Percentiles rank a stretch among this genome's conserved stretches.
Conservation (phyloP, 768 basidiomycete genomes). For the Astraeus odoratus region DNA sequence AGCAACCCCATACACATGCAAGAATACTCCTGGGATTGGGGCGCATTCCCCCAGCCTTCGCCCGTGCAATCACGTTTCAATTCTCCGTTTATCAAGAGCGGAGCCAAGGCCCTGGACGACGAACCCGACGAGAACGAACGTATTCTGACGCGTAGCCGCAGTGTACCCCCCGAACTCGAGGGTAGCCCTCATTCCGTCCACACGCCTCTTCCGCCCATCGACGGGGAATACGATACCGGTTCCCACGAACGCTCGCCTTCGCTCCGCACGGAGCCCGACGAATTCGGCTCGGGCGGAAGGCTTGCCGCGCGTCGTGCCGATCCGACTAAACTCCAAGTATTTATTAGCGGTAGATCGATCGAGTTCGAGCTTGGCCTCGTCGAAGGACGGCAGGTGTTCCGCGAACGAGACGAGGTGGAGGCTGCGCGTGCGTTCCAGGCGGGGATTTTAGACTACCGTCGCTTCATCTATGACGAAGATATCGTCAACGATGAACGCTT, state of each 20-base stretch:
- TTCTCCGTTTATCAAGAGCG: slow-evolving; percentile 11
- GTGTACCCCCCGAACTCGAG: slow-evolving; percentile 49
- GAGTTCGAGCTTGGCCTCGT: slow-evolving; percentile 74
- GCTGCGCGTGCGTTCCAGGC: slow-evolving; percentile 48
- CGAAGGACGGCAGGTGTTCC: slow-evolving; percentile 24
- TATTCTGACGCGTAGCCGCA: slow-evolving; percentile 40
- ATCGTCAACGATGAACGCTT: slow-evolving; percentile 58
- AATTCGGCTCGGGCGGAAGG: slow-evolving; percentile 46
- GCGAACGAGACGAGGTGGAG: slow-evolving; percentile 43
- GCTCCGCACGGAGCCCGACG: slow-evolving; percentile 4
- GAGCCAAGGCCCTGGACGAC: slow-evolving; percentile 2
- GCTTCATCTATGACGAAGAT: slow-evolving; percentile 57
- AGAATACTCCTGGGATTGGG: slow-evolving; percentile 95
- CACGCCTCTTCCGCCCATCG: slow-evolving; percentile 14
- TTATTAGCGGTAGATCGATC: slow-evolving; percentile 50
- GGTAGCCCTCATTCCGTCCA: slow-evolving; percentile 32
- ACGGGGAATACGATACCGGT: slow-evolving; percentile 4
- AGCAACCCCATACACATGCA: slow-evolving; percentile 30
- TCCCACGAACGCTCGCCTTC: slow-evolving; percentile 1
- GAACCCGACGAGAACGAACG: slow-evolving; percentile 16
- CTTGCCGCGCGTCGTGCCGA: slow-evolving; percentile 56
- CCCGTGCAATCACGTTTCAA: slow-evolving; percentile 50
- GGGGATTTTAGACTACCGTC: slow-evolving; percentile 57
- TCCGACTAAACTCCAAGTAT: slow-evolving; percentile 55
- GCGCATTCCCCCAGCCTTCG: slow-evolving; percentile 77